phyloP scores from a whole-genome alignment of 352 stramenopile species.

The Pythium rishiriense region DNA sequence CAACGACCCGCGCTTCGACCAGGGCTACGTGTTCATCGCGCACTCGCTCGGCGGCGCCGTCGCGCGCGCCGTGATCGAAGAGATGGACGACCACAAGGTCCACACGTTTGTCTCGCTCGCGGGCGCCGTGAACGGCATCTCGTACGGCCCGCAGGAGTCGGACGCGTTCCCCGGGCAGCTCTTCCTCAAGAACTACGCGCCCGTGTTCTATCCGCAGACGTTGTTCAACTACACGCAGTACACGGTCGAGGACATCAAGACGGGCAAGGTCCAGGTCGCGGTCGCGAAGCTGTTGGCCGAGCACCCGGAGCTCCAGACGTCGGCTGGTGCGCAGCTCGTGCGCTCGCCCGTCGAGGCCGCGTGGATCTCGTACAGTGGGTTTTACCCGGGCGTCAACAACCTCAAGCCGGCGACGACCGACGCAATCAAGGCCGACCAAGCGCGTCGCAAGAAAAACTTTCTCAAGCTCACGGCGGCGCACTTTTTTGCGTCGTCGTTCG shows the following conservation, averaged over 20 bases:
- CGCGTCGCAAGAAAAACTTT: slow-evolving; percentile 39
- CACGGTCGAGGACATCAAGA: slow-evolving; percentile 24
- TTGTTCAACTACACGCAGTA: slow-evolving; percentile 40
- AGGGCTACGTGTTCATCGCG: slow-evolving; percentile 51
- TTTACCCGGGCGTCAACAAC: slow-evolving; percentile 32
- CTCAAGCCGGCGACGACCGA: slow-evolving; percentile 38
- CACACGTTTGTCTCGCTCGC: slow-evolving; percentile 45
- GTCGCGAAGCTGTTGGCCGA: slow-evolving; percentile 30
- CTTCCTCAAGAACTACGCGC: slow-evolving; percentile 33
- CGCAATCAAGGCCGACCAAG: slow-evolving; percentile 7
- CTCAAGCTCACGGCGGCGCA: slow-evolving; percentile 28
- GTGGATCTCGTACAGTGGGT: slow-evolving; percentile 24
- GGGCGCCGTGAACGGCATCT: slow-evolving; percentile 44
- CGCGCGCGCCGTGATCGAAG: slow-evolving; percentile 43
- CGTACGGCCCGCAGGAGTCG: slow-evolving; percentile 38
- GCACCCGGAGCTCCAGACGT: slow-evolving; percentile 31
- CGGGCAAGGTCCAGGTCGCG: slow-evolving; percentile 38
- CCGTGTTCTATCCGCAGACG: slow-evolving; percentile 21
- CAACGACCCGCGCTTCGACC: slow-evolving; percentile 34
- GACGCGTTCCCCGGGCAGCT: slow-evolving; percentile 31
- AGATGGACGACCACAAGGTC: slow-evolving; percentile 56
- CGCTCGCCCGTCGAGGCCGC: slow-evolving; percentile 30
- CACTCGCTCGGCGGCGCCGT: slow-evolving; percentile 46
- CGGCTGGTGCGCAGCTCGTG: slow-evolving; percentile 41
- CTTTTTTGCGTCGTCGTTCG: slow-evolving; percentile 38